These are phyloP conservation scores for Nitzschia palea DNA, from an alignment of 108 stramenopile genomes.

Conservation along the genomic window DNA sequence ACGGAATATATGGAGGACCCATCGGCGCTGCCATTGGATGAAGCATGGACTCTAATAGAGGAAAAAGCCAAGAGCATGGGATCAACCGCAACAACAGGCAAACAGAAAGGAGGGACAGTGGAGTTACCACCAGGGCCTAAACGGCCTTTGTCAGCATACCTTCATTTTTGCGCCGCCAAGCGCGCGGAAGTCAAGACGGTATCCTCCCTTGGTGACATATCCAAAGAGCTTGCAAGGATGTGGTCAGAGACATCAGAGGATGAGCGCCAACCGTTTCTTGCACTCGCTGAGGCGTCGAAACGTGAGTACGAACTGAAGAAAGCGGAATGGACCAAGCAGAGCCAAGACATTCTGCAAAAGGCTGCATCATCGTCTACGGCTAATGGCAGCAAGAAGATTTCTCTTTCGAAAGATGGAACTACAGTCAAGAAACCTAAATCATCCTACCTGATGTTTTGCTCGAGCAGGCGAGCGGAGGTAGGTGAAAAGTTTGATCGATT, in stretches of 20 bases:
- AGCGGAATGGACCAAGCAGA: conserved; percentile 6
- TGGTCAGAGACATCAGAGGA: conserved; percentile 40
- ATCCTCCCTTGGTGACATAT: conserved; percentile 40
- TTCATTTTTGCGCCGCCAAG: conserved; percentile 50
- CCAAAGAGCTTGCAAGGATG: conserved; percentile 54
- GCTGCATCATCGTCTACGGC: neutral
- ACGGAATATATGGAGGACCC: conserved; percentile 49
- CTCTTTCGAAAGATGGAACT: neutral
- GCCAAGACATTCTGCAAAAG: conserved; percentile 6
- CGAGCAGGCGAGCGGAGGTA: conserved; percentile 50
- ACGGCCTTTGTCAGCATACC: conserved; percentile 46
- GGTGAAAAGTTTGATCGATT: conserved; percentile 21
- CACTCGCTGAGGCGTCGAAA: conserved; percentile 38
- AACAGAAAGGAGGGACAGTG: conserved; percentile 35
- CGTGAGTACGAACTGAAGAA: conserved; percentile 24
- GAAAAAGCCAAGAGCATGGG: conserved; percentile 30
- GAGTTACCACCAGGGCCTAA: conserved; percentile 30
- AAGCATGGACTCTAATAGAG: conserved; percentile 51
- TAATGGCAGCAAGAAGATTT: neutral
- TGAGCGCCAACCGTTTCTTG: conserved; percentile 23
- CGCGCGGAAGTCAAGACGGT: conserved; percentile 40
- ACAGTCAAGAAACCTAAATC: conserved; percentile 33
- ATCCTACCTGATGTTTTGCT: conserved; percentile 53
- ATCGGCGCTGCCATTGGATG: conserved; percentile 34
- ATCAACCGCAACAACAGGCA: conserved; percentile 21